phyloP scores from a whole-genome alignment of 495 filamentous ascomycete species.

The Aspergillus wentii region DNA sequence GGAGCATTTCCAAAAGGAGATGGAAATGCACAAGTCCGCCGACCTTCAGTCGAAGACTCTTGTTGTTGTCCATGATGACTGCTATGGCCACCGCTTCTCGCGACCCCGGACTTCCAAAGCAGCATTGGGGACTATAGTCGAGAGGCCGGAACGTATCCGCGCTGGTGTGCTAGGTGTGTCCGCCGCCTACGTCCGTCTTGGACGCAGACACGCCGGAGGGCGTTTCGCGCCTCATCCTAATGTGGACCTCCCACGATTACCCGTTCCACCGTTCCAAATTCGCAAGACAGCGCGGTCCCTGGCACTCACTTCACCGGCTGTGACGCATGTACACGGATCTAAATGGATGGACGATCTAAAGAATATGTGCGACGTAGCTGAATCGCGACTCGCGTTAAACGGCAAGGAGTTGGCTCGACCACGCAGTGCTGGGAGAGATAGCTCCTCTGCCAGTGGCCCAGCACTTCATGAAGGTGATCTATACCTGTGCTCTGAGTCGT shows the following conservation, averaged over 20 bases:
- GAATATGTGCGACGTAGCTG: conserved; percentile 73
- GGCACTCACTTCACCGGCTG: conserved; percentile 59
- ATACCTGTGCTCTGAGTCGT: conserved; percentile 80
- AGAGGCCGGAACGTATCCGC: conserved; percentile 86
- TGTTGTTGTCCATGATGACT: conserved; percentile 84
- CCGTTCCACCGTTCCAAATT: conserved; percentile 74
- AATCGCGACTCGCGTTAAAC: conserved; percentile 62
- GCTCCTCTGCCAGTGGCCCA: conserved; percentile 32
- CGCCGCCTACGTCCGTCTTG: conserved; percentile 83
- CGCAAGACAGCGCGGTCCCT: conserved; percentile 64
- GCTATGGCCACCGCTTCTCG: conserved; percentile 88
- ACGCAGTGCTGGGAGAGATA: conserved; percentile 36
- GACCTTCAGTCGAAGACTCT: conserved; percentile 58
- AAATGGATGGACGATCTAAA: conserved; percentile 92
- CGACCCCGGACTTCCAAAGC: conserved; percentile 67
- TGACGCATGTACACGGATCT: conserved; percentile 77
- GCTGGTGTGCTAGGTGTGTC: conserved; percentile 77
- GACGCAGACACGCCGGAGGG: conserved; percentile 73
- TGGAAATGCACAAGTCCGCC: conserved; percentile 54
- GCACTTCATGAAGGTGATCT: conserved; percentile 78
- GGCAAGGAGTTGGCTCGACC: conserved; percentile 73
- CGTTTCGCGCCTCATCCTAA: conserved; percentile 58
- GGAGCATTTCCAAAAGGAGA: conserved; percentile 64
- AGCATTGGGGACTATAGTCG: conserved; percentile 71
- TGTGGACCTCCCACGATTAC: conserved; percentile 41